Conservation (phyloP, 1,284 basidiomycete genomes). For the Thecaphora thlaspeos region DNA sequence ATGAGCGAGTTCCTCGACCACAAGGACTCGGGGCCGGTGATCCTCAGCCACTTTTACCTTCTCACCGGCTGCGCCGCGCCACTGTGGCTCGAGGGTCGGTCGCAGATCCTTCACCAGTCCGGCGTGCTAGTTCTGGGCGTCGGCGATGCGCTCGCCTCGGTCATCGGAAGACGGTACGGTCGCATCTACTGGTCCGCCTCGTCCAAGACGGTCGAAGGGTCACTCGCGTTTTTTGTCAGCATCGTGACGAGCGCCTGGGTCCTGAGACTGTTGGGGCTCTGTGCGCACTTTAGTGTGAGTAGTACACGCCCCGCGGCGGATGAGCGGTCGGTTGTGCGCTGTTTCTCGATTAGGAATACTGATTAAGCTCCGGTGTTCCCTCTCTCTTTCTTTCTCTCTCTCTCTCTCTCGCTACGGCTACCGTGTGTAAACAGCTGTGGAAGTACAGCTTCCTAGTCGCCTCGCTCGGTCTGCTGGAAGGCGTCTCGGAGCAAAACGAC, state of each 20-base stretch:
- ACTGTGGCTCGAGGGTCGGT: conserved; percentile 80
- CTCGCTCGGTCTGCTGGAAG: conserved; percentile 49
- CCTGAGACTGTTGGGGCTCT: conserved; percentile 68
- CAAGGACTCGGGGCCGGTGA: conserved; percentile 93
- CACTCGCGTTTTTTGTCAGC: conserved; percentile 74
- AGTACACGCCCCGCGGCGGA: not conserved
- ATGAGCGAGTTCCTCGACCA: conserved; percentile 91
- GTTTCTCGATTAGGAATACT: no score
- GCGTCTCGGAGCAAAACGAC: conserved; percentile 54
- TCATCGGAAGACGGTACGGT: conserved; percentile 82
- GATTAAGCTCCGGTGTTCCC: no score
- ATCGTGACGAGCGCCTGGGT: conserved; percentile 71
- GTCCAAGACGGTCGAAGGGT: conserved; percentile 89
- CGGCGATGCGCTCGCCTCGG: conserved; percentile 89
- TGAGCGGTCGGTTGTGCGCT: no score
- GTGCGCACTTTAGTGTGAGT: conserved; percentile 37
- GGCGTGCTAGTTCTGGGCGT: conserved; percentile 87
- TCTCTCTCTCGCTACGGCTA: no score
- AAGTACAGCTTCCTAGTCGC: conserved; percentile 27
- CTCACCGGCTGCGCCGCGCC: conserved; percentile 90
- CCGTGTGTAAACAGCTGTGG: conserved; percentile 3
- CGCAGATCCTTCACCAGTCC: conserved; percentile 66
- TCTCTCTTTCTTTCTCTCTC: no score
- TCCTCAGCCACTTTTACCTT: conserved; percentile 94
- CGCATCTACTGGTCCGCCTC: conserved; percentile 78